A percentile compares a stretch with the other conserved stretches of the same genome.
Evolutionary conservation across 345 rosid species (phyloP).

Genomic region (Rhizophora mangle): DNA sequence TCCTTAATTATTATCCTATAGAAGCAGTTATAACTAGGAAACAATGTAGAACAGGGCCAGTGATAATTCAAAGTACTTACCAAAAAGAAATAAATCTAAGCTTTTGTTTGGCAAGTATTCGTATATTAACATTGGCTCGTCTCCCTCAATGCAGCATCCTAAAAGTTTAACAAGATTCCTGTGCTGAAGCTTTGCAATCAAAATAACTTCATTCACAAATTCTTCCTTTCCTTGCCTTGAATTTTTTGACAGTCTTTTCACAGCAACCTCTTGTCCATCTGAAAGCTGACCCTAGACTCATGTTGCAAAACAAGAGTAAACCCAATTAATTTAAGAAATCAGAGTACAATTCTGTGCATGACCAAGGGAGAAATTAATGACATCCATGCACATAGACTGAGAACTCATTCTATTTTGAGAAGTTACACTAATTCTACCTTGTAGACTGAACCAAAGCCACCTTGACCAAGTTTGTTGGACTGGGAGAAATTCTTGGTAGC

Average conservation of each 20-base stretch:
- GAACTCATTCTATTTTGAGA: neutral
- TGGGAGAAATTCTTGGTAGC: constrained; percentile 34
- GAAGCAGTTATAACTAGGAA: neutral
- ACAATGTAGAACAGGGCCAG: neutral
- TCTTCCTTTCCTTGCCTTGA: too few relatives aligned
- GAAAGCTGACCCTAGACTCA: too few relatives aligned
- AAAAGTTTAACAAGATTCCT: constrained; percentile 52
- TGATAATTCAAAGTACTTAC: constrained; percentile 28
- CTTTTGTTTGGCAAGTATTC: constrained; percentile 78
- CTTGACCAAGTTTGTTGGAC: constrained; percentile 32
- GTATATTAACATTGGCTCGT: constrained; percentile 70
- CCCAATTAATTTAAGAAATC: too few relatives aligned
- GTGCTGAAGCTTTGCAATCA: too few relatives aligned
- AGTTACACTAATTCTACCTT: constrained; percentile 19
- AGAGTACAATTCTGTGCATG: neutral
- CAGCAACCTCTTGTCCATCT: too few relatives aligned
- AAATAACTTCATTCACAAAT: too few relatives aligned
- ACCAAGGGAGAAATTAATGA: too few relatives aligned
- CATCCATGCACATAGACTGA: neutral
- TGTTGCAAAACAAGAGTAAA: too few relatives aligned
- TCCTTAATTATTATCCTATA: neutral
- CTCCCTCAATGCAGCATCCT: constrained; percentile 57
- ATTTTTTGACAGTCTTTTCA: too few relatives aligned
- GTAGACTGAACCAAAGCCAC: constrained; percentile 48
- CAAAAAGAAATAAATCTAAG: constrained; percentile 65